Percentiles rank a stretch among this genome's conserved stretches.
Evolutionary conservation across 2,329 filamentous ascomycete species (phyloP).

Genomic region (Fusarium sp.): DNA sequence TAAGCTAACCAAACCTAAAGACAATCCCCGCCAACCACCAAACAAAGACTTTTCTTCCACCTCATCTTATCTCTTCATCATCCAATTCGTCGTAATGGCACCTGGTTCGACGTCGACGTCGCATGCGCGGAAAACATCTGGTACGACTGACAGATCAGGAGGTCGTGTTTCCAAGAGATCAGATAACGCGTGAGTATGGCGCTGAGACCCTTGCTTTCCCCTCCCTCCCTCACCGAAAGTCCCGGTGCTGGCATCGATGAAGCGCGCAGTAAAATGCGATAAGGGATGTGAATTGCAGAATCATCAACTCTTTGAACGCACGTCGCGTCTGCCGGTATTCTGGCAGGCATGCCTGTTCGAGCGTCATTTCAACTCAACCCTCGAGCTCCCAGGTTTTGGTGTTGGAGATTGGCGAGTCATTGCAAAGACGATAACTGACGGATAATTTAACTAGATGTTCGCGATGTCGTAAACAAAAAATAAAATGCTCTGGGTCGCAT

Average conservation of each 20-base stretch:
- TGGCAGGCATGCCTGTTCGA: too few relatives aligned
- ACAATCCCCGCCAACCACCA: background rate
- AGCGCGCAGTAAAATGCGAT: too few relatives aligned
- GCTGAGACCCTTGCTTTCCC: background rate
- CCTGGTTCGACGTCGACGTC: constrained; percentile 30
- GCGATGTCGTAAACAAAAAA: constrained; percentile 49
- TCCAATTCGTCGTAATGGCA: constrained; percentile 23
- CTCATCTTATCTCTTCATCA: background rate
- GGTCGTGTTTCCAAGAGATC: constrained; percentile 43
- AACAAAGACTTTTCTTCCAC: background rate
- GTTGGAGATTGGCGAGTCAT: too few relatives aligned
- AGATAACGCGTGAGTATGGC: constrained; percentile 40
- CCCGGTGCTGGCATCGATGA: too few relatives aligned
- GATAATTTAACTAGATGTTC: constrained; percentile 33
- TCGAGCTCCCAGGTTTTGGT: too few relatives aligned
- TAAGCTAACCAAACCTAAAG: constrained; percentile 1
- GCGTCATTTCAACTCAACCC: too few relatives aligned
- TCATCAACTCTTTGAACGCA: too few relatives aligned
- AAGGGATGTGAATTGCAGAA: too few relatives aligned
- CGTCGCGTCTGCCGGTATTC: too few relatives aligned
- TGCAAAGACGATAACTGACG: background rate
- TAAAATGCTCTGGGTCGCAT: constrained; percentile 49
- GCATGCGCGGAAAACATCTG: constrained; percentile 31
- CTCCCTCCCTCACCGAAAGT: background rate
- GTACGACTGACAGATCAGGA: constrained; percentile 13